These are phyloP conservation scores for Trichophyton simii DNA, from an alignment of 2,329 filamentous ascomycete species.

Conservation along the genomic window DNA sequence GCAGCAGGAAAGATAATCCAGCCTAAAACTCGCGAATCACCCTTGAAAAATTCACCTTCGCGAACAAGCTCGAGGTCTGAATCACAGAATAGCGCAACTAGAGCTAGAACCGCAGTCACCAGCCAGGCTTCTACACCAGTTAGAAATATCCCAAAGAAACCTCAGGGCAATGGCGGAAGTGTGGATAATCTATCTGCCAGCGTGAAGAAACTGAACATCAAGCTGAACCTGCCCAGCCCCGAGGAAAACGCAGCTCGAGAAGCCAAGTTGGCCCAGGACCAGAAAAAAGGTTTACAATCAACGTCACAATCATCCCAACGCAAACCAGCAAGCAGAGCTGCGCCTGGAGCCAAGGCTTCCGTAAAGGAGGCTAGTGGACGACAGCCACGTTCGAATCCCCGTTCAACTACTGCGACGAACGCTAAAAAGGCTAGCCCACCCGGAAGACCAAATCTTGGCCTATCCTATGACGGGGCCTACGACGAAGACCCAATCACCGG, in stretches of 20 bases:
- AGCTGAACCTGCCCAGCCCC: conserved; percentile 44
- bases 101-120: background rate
- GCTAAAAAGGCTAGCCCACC: background rate
- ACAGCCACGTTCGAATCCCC: background rate
- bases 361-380: background rate
- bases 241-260: conserved; percentile 46
- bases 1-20: background rate
- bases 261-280: conserved; percentile 28
- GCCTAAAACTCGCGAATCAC: background rate
- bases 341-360: background rate
- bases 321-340: background rate
- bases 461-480: background rate
- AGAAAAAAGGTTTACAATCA: conserved; percentile 20
- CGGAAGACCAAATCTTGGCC: background rate
- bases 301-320: background rate
- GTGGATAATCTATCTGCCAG: conserved; percentile 39
- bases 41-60: background rate
- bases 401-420: background rate
- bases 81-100: background rate
- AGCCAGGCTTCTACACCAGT: background rate
- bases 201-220: conserved; percentile 43
- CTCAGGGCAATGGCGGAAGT: background rate
- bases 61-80: conserved; percentile 3
- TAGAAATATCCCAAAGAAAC: background rate
- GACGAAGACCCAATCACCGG: background rate